Evolutionary conservation across 257 asterid genomes (phyloP).

Genomic region (Capsicum pubescens): DNA sequence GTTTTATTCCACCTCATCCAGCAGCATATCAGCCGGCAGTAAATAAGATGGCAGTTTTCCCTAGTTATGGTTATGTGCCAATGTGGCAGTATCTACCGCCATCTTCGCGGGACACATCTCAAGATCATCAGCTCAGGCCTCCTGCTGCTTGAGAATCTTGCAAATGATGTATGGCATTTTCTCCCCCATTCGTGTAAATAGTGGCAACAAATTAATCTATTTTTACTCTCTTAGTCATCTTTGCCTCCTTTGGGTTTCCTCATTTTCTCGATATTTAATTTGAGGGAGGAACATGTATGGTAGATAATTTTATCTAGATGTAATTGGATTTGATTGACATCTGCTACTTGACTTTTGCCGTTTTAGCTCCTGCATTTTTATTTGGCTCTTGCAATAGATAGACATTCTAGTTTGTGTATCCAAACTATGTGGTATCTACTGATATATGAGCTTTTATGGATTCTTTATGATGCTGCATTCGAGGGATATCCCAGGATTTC

Average conservation of each 20-base stretch:
- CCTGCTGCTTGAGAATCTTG: constrained; percentile 73
- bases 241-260: background rate
- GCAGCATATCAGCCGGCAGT: constrained; percentile 59
- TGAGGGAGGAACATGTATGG: constrained; percentile 28
- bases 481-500: background rate
- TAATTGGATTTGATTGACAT: constrained; percentile 24
- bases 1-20: constrained; percentile 70
- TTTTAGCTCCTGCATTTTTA: constrained; percentile 6
- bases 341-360: background rate
- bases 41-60: constrained; percentile 74
- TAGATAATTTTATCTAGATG: constrained; percentile 25
- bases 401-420: background rate
- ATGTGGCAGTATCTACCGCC: constrained; percentile 89
- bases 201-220: background rate
- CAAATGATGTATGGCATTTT: constrained; percentile 23
- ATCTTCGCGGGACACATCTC: constrained; percentile 70
- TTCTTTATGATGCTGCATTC: background rate
- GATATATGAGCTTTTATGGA: background rate
- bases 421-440: background rate
- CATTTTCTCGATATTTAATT: constrained; percentile 12
- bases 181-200: constrained; percentile 30
- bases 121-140: constrained; percentile 78
- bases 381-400: background rate
- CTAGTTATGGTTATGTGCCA: constrained; percentile 72
- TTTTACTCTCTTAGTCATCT: constrained; percentile 21